These are phyloP conservation scores for Tetrapisispora iriomotensis DNA, from an alignment of 805 yeast species.

Conservation along the genomic window DNA sequence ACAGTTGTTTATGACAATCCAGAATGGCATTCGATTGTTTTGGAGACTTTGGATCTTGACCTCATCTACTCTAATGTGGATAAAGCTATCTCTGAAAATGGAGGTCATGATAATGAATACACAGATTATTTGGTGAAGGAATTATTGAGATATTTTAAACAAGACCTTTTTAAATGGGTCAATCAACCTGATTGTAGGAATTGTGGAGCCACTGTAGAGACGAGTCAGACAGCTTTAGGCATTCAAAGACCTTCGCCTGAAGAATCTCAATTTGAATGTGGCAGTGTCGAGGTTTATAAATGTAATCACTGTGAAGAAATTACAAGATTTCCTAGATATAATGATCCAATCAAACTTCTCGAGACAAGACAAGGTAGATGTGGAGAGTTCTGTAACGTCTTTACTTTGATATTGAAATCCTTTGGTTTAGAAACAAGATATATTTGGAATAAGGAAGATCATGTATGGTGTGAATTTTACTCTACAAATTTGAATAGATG, in stretches of 20 bases:
- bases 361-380: constrained; percentile 68
- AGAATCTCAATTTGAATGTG: constrained; percentile 42
- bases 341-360: constrained; percentile 53
- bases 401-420: constrained; percentile 58
- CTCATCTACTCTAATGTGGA: constrained; percentile 55
- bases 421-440: constrained; percentile 59
- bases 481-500: constrained; percentile 53
- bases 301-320: constrained; percentile 42
- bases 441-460: constrained; percentile 86
- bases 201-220: constrained; percentile 36
- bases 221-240: constrained; percentile 32
- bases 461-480: constrained; percentile 91
- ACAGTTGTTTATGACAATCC: constrained; percentile 35
- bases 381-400: constrained; percentile 93
- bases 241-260: constrained; percentile 34
- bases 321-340: constrained; percentile 68
- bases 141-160: constrained; percentile 59
- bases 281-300: constrained; percentile 51
- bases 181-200: constrained; percentile 51
- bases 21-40: constrained; percentile 42
- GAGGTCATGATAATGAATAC: constrained; percentile 25
- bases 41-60: constrained; percentile 55
- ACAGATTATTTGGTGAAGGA: constrained; percentile 52
- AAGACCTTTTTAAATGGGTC: constrained; percentile 77
- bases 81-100: constrained; percentile 25